A percentile compares a stretch with the other conserved stretches of the same genome.
Conservation (phyloP, 208 protist species). For the Leishmania braziliensis region DNA sequence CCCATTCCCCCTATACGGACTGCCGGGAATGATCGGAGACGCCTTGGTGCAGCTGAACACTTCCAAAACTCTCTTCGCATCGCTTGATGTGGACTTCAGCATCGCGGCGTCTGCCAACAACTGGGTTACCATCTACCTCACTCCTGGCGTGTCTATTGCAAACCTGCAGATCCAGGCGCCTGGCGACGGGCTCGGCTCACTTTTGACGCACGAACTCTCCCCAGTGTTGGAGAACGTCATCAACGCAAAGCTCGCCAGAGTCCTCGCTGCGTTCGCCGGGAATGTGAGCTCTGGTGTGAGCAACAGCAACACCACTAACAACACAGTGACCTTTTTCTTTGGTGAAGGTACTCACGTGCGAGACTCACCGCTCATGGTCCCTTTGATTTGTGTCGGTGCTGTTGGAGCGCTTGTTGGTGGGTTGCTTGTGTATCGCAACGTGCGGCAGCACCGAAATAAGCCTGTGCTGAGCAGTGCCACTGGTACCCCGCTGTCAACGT, state of each 20-base stretch:
- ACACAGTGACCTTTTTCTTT: slow-evolving; percentile 10
- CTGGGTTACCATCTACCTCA: slow-evolving; percentile 16
- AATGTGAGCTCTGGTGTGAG: background rate
- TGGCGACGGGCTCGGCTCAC: slow-evolving; percentile 1
- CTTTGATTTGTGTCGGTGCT: background rate
- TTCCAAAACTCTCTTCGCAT: background rate
- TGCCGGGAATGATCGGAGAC: slow-evolving; percentile 8
- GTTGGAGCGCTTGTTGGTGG: background rate
- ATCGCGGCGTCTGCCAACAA: slow-evolving; percentile 15
- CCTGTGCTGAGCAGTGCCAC: slow-evolving; percentile 24
- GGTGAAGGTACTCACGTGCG: slow-evolving; percentile 12
- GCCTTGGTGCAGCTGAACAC: background rate
- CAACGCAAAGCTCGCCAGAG: slow-evolving; percentile 10
- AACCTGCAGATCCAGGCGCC: background rate
- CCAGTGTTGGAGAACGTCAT: background rate
- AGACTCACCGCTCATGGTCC: slow-evolving; percentile 5
- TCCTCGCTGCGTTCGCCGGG: background rate
- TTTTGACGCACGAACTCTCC: background rate
- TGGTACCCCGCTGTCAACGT: slow-evolving; percentile 17
- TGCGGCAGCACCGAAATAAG: slow-evolving; percentile 14
- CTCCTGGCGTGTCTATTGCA: slow-evolving; percentile 11
- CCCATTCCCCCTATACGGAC: slow-evolving; percentile 16
- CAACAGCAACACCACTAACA: background rate
- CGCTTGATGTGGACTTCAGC: slow-evolving; percentile 5
- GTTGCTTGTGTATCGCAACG: slow-evolving; percentile 17